Evolutionary conservation across 129 eudicot species (phyloP).

Genomic region (Erigeron canadensis): DNA sequence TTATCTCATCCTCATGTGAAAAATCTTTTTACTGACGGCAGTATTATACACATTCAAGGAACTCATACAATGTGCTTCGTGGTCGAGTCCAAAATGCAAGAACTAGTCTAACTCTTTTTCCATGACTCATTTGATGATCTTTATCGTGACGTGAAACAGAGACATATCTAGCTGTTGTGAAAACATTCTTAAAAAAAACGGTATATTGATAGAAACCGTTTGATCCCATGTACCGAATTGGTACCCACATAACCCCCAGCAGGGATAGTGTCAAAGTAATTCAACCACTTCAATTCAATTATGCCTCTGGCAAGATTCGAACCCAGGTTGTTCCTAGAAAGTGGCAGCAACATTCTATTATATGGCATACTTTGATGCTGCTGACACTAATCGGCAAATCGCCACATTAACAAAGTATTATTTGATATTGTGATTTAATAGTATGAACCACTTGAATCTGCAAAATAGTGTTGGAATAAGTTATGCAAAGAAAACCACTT

Average conservation of each 20-base stretch:
- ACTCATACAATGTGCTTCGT: background rate
- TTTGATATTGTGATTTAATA: constrained; percentile 6
- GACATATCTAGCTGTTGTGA: background rate
- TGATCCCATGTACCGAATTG: too few species aligned
- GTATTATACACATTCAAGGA: background rate
- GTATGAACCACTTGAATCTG: background rate
- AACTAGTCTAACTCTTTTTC: constrained; percentile 19
- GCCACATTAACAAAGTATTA: constrained; percentile 8
- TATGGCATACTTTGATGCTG: background rate
- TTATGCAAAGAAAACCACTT: too few species aligned
- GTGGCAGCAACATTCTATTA: too few species aligned
- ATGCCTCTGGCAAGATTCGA: too few species aligned
- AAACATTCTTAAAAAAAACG: too few species aligned
- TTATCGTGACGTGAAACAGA: background rate
- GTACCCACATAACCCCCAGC: too few species aligned
- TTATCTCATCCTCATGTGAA: constrained; percentile 33
- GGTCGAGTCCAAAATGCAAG: constrained; percentile 5
- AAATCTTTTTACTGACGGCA: background rate
- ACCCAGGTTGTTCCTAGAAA: too few species aligned
- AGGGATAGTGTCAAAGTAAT: too few species aligned
- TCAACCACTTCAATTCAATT: too few species aligned
- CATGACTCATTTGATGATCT: background rate
- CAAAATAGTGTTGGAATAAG: too few species aligned
- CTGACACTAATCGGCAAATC: background rate
- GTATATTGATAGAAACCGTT: too few species aligned